Percentiles rank a stretch among this genome's conserved stretches.
Conservation (phyloP, 257 asterid species). For the Parsonsia alboflavescens region DNA sequence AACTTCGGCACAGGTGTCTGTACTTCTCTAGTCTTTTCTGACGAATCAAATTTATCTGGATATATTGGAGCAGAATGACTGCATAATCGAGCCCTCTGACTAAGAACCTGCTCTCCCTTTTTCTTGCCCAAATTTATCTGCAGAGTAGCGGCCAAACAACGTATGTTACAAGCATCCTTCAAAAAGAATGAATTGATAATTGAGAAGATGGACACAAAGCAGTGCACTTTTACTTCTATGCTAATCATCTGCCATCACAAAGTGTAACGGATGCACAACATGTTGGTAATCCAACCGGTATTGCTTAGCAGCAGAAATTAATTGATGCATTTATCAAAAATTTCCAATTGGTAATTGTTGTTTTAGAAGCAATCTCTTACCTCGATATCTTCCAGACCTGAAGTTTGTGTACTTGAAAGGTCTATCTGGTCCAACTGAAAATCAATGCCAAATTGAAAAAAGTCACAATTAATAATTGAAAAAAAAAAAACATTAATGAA, state of each 20-base stretch:
- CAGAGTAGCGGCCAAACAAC: neutral
- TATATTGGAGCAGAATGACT: constrained; percentile 91
- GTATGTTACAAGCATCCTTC: neutral
- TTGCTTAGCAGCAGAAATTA: neutral
- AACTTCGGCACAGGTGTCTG: constrained; percentile 42
- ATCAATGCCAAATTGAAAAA: constrained; percentile 11
- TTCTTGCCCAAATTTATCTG: constrained; percentile 41
- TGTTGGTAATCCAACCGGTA: neutral
- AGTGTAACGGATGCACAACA: neutral
- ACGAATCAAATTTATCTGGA: constrained; percentile 68
- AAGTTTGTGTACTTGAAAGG: constrained; percentile 45
- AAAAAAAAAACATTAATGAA: neutral
- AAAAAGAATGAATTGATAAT: neutral
- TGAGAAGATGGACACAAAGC: neutral
- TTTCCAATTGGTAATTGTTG: neutral
- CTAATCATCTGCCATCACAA: neutral
- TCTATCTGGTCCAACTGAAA: constrained; percentile 58
- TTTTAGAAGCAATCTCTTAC: constrained; percentile 13
- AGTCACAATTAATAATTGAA: neutral
- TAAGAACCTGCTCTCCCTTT: constrained; percentile 46
- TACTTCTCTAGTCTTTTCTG: constrained; percentile 57
- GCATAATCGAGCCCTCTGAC: constrained; percentile 42
- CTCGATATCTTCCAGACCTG: constrained; percentile 48
- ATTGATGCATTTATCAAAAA: neutral
- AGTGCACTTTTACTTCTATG: neutral